A percentile compares a stretch with the other conserved stretches of the same genome.
Conservation (phyloP, 805 yeast species). For the Cyberlindnera saturnus region DNA sequence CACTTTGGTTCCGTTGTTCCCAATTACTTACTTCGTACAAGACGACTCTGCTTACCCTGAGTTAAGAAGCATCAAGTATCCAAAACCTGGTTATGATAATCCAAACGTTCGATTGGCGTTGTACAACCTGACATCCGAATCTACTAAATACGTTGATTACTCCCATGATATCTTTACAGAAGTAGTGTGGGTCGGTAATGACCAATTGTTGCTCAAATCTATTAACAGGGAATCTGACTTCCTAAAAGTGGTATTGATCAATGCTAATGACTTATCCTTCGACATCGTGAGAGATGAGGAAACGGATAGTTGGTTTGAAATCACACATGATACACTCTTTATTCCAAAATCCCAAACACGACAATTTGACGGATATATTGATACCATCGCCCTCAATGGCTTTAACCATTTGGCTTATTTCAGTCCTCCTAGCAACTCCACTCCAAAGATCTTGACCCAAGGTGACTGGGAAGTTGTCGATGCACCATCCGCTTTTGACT, state of each 20-base stretch:
- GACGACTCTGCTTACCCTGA: conserved; percentile 54
- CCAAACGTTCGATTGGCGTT: conserved; percentile 57
- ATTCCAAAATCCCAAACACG: conserved; percentile 48
- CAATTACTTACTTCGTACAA: conserved; percentile 71
- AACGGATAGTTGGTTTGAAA: conserved; percentile 68
- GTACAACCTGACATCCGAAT: conserved; percentile 29
- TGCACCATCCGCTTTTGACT: conserved; percentile 62
- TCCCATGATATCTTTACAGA: conserved; percentile 50
- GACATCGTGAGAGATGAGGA: conserved; percentile 42
- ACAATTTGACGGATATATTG: conserved; percentile 68
- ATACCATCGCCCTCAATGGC: conserved; percentile 60
- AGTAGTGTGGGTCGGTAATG: conserved; percentile 61
- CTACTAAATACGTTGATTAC: conserved; percentile 36
- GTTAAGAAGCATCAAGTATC: conserved; percentile 60
- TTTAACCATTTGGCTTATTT: conserved; percentile 78
- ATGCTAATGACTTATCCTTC: conserved; percentile 34
- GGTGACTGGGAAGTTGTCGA: conserved; percentile 92
- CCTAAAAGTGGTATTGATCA: conserved; percentile 50
- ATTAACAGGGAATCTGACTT: conserved; percentile 64
- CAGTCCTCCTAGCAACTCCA: conserved; percentile 55
- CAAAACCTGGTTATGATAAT: conserved; percentile 76
- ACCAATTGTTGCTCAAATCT: conserved; percentile 45
- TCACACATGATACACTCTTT: conserved; percentile 54
- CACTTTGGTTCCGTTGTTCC: conserved; percentile 62
- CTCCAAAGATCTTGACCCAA: conserved; percentile 53